phyloP scores from a whole-genome alignment of 208 protist genomes.

The Crithidia sp. region DNA sequence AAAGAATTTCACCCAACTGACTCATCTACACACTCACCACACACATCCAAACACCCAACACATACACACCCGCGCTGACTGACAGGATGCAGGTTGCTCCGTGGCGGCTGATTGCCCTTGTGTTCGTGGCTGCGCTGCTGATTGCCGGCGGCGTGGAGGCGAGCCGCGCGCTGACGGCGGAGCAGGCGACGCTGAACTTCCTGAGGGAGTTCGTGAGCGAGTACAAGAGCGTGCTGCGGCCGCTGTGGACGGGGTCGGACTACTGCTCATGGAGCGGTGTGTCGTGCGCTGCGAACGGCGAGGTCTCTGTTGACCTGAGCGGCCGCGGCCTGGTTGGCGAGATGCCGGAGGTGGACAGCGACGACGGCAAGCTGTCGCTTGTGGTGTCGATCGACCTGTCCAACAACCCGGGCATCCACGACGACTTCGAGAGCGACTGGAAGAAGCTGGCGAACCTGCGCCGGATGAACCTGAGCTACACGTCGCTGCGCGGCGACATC shows the following conservation, averaged over 20 bases:
- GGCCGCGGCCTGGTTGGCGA: conserved; percentile 18
- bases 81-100: conserved; percentile 5
- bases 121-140: conserved; percentile 15
- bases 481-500: too few relatives aligned
- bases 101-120: conserved; percentile 2
- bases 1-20: background rate
- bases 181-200: conserved; percentile 32
- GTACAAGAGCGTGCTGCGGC: conserved; percentile 15
- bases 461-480: too few relatives aligned
- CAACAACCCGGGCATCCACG: too few relatives aligned
- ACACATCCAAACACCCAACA: background rate
- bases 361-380: background rate
- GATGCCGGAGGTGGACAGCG: conserved; percentile 16
- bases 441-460: too few relatives aligned
- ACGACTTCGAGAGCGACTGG: too few relatives aligned
- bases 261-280: conserved; percentile 35
- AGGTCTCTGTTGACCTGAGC: conserved; percentile 23
- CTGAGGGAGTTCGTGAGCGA: conserved; percentile 23
- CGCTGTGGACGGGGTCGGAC: conserved; percentile 22
- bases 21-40: background rate
- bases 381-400: too few relatives aligned
- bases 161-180: background rate
- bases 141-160: conserved; percentile 13
- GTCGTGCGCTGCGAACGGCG: conserved; percentile 29
- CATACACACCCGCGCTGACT: background rate